Percentiles rank a stretch among this genome's conserved stretches.
Evolutionary conservation across 768 basidiomycete genomes (phyloP).

Genomic region (Scleroderma citrinum): DNA sequence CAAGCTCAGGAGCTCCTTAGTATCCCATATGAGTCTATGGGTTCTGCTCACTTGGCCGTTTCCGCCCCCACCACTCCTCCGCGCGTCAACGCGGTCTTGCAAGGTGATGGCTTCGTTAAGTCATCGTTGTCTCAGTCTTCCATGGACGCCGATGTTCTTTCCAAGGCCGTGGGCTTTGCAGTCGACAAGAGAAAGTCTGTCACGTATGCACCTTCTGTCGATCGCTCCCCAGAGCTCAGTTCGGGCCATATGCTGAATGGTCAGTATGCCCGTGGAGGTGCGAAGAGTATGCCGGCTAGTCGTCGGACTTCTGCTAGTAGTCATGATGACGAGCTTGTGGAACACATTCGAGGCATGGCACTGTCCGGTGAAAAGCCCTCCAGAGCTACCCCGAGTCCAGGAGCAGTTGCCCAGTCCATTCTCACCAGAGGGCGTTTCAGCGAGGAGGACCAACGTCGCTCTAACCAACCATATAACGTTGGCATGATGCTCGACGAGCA

Average conservation of each 20-base stretch:
- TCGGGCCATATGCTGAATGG: conserved; percentile 39
- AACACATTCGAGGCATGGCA: conserved; percentile 67
- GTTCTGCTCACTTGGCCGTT: conserved; percentile 65
- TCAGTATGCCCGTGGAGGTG: conserved; percentile 66
- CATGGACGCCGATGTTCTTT: conserved; percentile 58
- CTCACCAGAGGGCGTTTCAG: conserved; percentile 48
- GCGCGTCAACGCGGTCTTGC: conserved; percentile 66
- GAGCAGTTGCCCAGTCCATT: conserved; percentile 47
- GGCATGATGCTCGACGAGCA: conserved; percentile 93
- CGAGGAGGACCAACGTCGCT: conserved; percentile 54
- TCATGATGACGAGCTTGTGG: conserved; percentile 76
- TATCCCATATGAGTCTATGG: conserved; percentile 61
- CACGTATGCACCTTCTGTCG: conserved; percentile 73
- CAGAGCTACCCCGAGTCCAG: conserved; percentile 50
- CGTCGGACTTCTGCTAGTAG: conserved; percentile 85
- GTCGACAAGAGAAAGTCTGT: conserved; percentile 85
- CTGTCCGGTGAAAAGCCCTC: conserved; percentile 58
- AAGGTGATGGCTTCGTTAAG: conserved; percentile 46
- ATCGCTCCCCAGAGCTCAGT: conserved; percentile 63
- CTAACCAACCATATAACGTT: conserved; percentile 66
- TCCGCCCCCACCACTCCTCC: conserved; percentile 88
- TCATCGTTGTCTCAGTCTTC: conserved; percentile 42
- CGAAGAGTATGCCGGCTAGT: conserved; percentile 91
- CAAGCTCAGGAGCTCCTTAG: conserved; percentile 81
- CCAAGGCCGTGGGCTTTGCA: conserved; percentile 62